Conservation (phyloP, 2,329 filamentous ascomycete species). For the Monilinia laxa region DNA sequence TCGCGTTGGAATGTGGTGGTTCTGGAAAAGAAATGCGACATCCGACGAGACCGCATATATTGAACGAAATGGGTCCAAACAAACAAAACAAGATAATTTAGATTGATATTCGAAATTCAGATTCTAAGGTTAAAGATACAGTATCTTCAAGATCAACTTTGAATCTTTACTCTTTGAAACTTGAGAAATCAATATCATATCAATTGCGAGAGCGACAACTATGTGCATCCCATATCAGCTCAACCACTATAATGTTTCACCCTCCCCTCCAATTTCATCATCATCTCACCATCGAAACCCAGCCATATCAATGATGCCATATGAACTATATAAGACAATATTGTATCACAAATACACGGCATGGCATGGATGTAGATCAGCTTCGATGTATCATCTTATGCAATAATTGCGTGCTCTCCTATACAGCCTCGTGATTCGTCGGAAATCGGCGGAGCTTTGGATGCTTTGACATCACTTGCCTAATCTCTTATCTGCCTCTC, state of each 20-base stretch:
- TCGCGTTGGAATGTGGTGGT: neutral
- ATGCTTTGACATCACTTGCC: neutral
- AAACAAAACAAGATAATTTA: neutral
- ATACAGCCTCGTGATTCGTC: conserved; percentile 7
- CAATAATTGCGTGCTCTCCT: conserved; percentile 22
- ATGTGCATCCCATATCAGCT: neutral
- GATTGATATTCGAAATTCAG: neutral
- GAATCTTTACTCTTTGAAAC: neutral
- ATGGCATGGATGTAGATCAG: neutral
- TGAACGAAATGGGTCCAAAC: neutral
- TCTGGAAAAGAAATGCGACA: neutral
- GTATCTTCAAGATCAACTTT: neutral
- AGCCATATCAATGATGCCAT: conserved; percentile 20
- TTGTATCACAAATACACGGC: neutral
- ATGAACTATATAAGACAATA: conserved; percentile 8
- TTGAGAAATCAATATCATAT: neutral
- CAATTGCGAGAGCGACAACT: neutral
- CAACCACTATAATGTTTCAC: neutral
- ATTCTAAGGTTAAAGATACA: neutral
- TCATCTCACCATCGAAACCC: conserved; percentile 5
- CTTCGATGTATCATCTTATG: conserved; percentile 10
- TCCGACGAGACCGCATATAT: neutral
- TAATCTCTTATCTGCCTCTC: neutral
- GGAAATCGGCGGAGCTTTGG: neutral
- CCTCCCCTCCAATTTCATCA: conserved; percentile 11